Evolutionary conservation across 1,139 yeast genomes (phyloP), one percentile per base, ranked within the genome.

Genomic region (Nematodospora anomalae): DNA sequence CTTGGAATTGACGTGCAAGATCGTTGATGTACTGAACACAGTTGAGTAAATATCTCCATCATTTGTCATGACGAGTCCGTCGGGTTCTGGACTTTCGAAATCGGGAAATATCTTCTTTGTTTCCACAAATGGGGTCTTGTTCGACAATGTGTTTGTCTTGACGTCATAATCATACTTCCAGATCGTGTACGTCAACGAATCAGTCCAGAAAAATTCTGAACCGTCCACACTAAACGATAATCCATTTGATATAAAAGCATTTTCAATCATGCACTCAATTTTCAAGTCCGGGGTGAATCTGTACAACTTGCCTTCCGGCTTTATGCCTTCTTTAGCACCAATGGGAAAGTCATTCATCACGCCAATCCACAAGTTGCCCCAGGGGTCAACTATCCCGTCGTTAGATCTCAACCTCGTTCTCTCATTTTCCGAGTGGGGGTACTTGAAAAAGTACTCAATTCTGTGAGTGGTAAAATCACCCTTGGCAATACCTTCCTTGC

Each of bases 361-460:
- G 2, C 92, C 92, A 36, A 83, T 71, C 76, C 84, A 81, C 37
- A 83, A 69, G 45, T 79, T 70, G 0, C 92, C 90, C 58, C 77
- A 66, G 1, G 83, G 82, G 37, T 83, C 84, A 32, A 83, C 71
- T 33, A 77, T 74, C 0, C 90, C 92, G 52, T 84, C 94, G 49
- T 84, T 84, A 13, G 89, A 79, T 51, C 94, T 67, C 50, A 81
- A 58, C 28, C 72, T 62, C 3, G 35, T 35, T 12, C 46, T 45
- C 16, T 57, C 56, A 12, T 40, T 42, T 2, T 54, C 60, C 20
- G 51, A 49, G 33, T 57, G 49, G 3, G 82, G 76, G 50, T 73
- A 83, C 32, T 60, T 50, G 29, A 67, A 56, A 26, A 76, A 53
- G 44, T 70, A 71, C 28, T 65, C 60, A 55, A 81, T 69, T 18